Base-by-base conservation (phyloP, 306 rosid genomes). In the Chamaecrista fasciculata region DNA sequence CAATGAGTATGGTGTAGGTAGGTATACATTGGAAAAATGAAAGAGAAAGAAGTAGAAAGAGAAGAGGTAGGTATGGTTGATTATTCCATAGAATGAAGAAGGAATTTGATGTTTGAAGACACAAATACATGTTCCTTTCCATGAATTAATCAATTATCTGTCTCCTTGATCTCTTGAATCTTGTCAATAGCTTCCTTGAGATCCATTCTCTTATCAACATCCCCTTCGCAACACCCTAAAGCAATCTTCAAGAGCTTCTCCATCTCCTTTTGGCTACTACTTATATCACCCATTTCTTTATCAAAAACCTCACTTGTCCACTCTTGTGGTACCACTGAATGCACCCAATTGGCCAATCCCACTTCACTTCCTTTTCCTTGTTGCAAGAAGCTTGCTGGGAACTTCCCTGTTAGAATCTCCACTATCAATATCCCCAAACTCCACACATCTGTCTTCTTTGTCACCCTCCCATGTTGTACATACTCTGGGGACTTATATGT, bases 401-500 rank as follows among this genome's bases (percentile, higher is more conserved):
- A 67, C 57, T 84, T 85, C 1, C 97, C 95, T 0, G 96, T 91
- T 0, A 94, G 56, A 11, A 82, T 82, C 76, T 94, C 97, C 29
- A 91, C 25, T 23, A 87, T 82, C 15, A 94, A 57, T 69, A 91
- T 75, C 3, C 99, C 99, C 1, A 94, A 74, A 63, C 89, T 63
- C 99, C 99, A 94, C 14, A 91, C 87, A 9, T 94, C 99, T 5
- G 97, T 86, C 76, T 88, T 94, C 91, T 81, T 91, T 7, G 99
- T 85, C 24, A 94, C 62, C 6, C 92, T 72, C 2, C 90, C 83
- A 1, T 83, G 74, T 11, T 86, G 95, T 14, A 62, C 19, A 81
- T 84, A 84, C 75, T 94, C 99, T 0, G 99, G 99, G 10, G 96
- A 94, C 70, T 82, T 89, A 81, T 91, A 94, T 18, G 73, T 86